Percentiles rank a stretch among this genome's conserved stretches.
Conservation (phyloP, 1,139 yeast genomes). For the Candida glucosophila region DNA sequence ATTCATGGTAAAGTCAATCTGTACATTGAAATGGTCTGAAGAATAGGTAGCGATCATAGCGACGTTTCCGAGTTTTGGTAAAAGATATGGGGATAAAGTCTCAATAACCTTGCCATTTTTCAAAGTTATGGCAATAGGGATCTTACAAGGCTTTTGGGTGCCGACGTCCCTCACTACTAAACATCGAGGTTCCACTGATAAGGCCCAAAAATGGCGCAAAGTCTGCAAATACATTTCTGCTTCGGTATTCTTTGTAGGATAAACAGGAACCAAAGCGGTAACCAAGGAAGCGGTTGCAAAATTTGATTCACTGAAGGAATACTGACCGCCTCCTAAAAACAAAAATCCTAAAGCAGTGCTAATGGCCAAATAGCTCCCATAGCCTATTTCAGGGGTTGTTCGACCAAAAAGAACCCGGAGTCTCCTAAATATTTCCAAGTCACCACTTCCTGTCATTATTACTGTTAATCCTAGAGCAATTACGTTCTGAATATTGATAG, state of each 20-base stretch:
- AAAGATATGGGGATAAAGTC: slow-evolving; percentile 52
- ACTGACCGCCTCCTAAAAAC: slow-evolving; percentile 90
- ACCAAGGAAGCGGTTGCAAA: slow-evolving; percentile 66
- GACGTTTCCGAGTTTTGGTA: slow-evolving; percentile 54
- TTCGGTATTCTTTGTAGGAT: slow-evolving; percentile 40
- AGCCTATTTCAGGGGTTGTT: slow-evolving; percentile 39
- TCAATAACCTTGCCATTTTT: slow-evolving; percentile 26
- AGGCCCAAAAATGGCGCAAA: slow-evolving; percentile 83
- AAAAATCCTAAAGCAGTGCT: slow-evolving; percentile 82
- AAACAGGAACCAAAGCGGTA: slow-evolving; percentile 67
- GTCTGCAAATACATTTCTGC: slow-evolving; percentile 72
- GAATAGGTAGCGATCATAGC: slow-evolving; percentile 31
- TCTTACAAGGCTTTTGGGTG: slow-evolving; percentile 43
- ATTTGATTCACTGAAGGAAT: slow-evolving; percentile 58
- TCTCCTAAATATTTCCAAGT: slow-evolving; percentile 66
- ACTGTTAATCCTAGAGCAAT: slow-evolving; percentile 59
- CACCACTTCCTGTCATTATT: slow-evolving; percentile 91
- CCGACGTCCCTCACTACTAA: slow-evolving; percentile 64
- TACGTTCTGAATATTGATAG: slow-evolving; percentile 50
- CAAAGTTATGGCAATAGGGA: slow-evolving; percentile 40
- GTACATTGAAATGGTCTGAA: slow-evolving; percentile 36
- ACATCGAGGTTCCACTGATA: slow-evolving; percentile 77
- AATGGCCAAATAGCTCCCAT: slow-evolving; percentile 71
- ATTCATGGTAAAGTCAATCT: slow-evolving; percentile 30
- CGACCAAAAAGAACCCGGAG: slow-evolving; percentile 61